Percentiles rank a stretch among this genome's conserved stretches.
phyloP scores from a whole-genome alignment of 2,329 filamentous ascomycete species.

The Aspergillus vadensis region DNA sequence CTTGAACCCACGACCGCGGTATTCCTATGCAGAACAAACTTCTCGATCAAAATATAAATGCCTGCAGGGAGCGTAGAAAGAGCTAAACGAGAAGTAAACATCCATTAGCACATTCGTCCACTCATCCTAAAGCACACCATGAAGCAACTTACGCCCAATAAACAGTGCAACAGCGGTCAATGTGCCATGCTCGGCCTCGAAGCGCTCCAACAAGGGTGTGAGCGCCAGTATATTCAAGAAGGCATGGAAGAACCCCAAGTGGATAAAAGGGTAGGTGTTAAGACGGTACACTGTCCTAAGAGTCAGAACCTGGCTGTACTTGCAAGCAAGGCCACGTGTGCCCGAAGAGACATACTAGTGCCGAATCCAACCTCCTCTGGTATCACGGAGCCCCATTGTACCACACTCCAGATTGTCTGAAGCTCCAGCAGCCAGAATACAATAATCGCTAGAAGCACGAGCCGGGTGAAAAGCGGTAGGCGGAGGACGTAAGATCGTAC shows the following conservation, averaged over 20 bases:
- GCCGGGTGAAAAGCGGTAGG: slow-evolving; percentile 83
- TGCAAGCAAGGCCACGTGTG: neutral
- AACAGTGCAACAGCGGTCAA: slow-evolving; percentile 85
- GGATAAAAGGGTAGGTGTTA: slow-evolving; percentile 89
- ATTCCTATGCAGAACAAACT: slow-evolving; percentile 69
- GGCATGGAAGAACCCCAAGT: slow-evolving; percentile 77
- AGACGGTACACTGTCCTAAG: slow-evolving; percentile 77
- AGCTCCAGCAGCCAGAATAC: slow-evolving; percentile 69
- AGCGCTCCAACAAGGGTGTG: slow-evolving; percentile 86
- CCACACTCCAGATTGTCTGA: slow-evolving; percentile 70
- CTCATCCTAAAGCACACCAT: neutral
- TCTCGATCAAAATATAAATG: slow-evolving; percentile 78
- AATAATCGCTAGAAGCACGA: slow-evolving; percentile 66
- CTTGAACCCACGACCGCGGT: slow-evolving; percentile 79
- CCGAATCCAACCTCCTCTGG: slow-evolving; percentile 72
- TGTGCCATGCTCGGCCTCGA: slow-evolving; percentile 90
- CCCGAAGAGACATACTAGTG: slow-evolving; percentile 60
- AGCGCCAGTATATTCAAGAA: slow-evolving; percentile 78
- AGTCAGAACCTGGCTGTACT: slow-evolving; percentile 7
- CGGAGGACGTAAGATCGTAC: slow-evolving; percentile 79
- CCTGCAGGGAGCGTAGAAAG: slow-evolving; percentile 79
- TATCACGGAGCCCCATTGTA: slow-evolving; percentile 75
- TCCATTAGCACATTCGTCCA: slow-evolving; percentile 20
- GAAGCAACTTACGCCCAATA: slow-evolving; percentile 72
- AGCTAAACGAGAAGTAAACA: slow-evolving; percentile 49